A percentile compares a stretch with the other conserved stretches of the same genome.
Evolutionary conservation across 495 filamentous ascomycete species (phyloP).

Genomic region (Filosporella fistucella): DNA sequence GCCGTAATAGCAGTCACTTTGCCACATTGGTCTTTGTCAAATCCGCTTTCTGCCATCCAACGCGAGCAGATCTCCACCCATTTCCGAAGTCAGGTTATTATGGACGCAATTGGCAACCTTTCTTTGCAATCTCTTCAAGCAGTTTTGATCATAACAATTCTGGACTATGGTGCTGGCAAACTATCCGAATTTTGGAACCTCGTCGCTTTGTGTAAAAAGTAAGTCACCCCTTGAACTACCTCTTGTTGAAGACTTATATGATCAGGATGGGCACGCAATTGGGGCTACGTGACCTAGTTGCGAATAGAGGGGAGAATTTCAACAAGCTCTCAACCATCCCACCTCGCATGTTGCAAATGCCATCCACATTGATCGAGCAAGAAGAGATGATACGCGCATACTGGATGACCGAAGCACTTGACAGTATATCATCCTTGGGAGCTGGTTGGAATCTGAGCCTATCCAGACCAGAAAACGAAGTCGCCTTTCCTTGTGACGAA

Average conservation of each 20-base stretch:
- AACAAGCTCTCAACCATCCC: not conserved
- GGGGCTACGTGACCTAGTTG: not conserved
- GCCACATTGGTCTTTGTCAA: not conserved
- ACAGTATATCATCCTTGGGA: constrained; percentile 27
- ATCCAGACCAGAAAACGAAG: not conserved
- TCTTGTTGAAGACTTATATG: constrained; percentile 6
- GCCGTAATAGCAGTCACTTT: not conserved
- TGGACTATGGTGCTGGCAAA: constrained; percentile 27
- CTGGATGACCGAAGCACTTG: constrained; percentile 33
- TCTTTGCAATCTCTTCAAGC: not conserved
- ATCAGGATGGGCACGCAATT: not conserved
- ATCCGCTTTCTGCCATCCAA: too few relatives aligned
- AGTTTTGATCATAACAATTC: not conserved
- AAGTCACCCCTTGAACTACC: constrained; percentile 22
- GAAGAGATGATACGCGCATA: constrained; percentile 31
- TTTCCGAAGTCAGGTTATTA: not conserved
- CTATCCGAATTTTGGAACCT: constrained; percentile 28
- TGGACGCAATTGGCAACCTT: not conserved
- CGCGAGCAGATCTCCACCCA: not conserved
- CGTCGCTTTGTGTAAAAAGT: constrained; percentile 28
- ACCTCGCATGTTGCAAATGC: not conserved
- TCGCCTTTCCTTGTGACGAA: not conserved
- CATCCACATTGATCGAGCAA: constrained; percentile 23
- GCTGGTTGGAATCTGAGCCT: constrained; percentile 24
- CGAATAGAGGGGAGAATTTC: not conserved